Evolutionary conservation across 2,329 filamentous ascomycete genomes (phyloP).

Genomic region (Aspergillus thermomutatus): DNA sequence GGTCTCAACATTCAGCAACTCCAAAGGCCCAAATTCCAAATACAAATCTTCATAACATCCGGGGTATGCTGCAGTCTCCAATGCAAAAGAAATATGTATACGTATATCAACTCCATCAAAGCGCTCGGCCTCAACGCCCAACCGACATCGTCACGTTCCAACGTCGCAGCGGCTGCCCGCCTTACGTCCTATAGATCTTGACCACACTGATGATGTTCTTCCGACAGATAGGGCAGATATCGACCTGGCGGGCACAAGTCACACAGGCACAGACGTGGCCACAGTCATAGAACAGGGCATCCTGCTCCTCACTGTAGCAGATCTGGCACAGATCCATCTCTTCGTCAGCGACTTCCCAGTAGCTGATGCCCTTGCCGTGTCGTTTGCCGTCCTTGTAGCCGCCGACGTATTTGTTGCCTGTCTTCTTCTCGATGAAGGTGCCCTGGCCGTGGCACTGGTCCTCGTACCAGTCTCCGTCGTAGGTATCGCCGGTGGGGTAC

Average conservation of each 20-base stretch:
- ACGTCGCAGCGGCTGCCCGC: not conserved
- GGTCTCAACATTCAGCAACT: not conserved
- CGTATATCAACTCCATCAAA: not conserved
- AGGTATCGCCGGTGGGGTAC: slow-evolving; percentile 53
- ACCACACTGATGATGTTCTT: slow-evolving; percentile 55
- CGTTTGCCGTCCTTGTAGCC: slow-evolving; percentile 60
- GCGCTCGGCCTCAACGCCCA: not conserved
- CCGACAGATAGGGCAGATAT: slow-evolving; percentile 60
- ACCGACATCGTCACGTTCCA: not conserved
- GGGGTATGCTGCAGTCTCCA: slow-evolving; percentile 19
- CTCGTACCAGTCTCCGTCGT: slow-evolving; percentile 46
- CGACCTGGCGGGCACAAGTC: slow-evolving; percentile 57
- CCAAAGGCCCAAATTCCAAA: not conserved
- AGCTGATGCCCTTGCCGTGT: slow-evolving; percentile 60
- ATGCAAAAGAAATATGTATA: slow-evolving; percentile 12
- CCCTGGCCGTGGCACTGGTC: slow-evolving; percentile 54
- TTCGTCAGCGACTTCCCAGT: slow-evolving; percentile 61
- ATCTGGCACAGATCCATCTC: slow-evolving; percentile 59
- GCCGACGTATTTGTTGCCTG: slow-evolving; percentile 60
- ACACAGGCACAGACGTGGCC: slow-evolving; percentile 62
- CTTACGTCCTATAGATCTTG: slow-evolving; percentile 52
- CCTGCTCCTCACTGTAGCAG: slow-evolving; percentile 59
- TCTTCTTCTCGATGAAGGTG: slow-evolving; percentile 53
- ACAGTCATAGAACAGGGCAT: slow-evolving; percentile 61
- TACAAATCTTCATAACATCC: slow-evolving; percentile 7